A percentile compares a stretch with the other conserved stretches of the same genome.
Conservation (phyloP, 148 eudicot genomes). For the Camellia granthamiana region DNA sequence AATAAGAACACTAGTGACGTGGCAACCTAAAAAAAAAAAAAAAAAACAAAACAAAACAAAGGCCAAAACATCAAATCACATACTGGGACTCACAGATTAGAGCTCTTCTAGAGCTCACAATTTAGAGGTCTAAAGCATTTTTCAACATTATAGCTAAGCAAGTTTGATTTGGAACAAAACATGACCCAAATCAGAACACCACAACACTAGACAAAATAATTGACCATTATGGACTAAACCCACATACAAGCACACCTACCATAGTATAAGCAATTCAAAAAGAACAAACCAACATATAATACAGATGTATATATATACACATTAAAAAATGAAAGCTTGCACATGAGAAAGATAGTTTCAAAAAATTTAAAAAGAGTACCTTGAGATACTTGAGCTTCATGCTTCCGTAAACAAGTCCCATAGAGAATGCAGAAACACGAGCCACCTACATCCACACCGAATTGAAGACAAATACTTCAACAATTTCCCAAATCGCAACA, state of each 20-base stretch:
- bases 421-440: slow-evolving; percentile 22
- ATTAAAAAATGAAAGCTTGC: neutral
- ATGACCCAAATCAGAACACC: neutral
- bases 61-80: too few relatives aligned
- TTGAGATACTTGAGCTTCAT: slow-evolving; percentile 25
- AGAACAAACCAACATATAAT: neutral
- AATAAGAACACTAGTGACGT: too few relatives aligned
- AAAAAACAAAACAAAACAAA: too few relatives aligned
- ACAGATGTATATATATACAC: neutral
- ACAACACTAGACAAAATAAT: neutral
- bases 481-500: slow-evolving; percentile 2
- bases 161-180: neutral
- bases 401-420: slow-evolving; percentile 18
- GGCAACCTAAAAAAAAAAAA: too few relatives aligned
- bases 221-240: neutral
- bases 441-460: slow-evolving; percentile 10
- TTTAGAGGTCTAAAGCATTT: too few relatives aligned
- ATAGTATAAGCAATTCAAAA: neutral
- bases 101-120: too few relatives aligned
- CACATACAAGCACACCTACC: neutral
- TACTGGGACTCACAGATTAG: too few relatives aligned
- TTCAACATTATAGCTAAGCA: neutral
- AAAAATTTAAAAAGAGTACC: neutral
- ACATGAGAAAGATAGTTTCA: too few relatives aligned
- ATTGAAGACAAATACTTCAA: neutral